Conservation (phyloP, 805 yeast genomes). For the Candida nanaspora region DNA sequence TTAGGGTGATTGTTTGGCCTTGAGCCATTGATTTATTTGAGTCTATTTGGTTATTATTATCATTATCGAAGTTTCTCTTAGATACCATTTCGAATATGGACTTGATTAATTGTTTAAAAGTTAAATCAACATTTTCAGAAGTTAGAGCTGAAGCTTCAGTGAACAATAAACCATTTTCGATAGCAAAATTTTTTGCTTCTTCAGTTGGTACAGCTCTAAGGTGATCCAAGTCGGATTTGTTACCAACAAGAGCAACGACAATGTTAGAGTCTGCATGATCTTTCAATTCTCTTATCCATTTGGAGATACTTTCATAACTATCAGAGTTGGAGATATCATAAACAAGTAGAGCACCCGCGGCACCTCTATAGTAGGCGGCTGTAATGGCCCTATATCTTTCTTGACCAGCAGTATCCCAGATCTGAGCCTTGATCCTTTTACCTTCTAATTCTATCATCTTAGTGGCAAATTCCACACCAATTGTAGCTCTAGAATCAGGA, state of each 20-base stretch:
- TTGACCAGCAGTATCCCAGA: slow-evolving; percentile 99
- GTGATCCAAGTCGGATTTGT: slow-evolving; percentile 86
- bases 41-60: slow-evolving; percentile 28
- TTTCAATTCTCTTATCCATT: slow-evolving; percentile 87
- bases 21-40: slow-evolving; percentile 51
- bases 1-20: slow-evolving; percentile 88
- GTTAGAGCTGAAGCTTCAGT: slow-evolving; percentile 95
- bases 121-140: slow-evolving; percentile 89
- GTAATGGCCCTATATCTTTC: slow-evolving; percentile 98
- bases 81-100: slow-evolving; percentile 93
- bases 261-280: slow-evolving; percentile 93
- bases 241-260: slow-evolving; percentile 89
- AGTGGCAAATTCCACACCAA: slow-evolving; percentile 98
- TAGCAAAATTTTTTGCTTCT: slow-evolving; percentile 91
- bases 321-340: slow-evolving; percentile 92
- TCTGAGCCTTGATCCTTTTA: slow-evolving; percentile 79
- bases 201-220: slow-evolving; percentile 96
- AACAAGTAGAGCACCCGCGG: slow-evolving; percentile 93
- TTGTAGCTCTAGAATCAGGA: slow-evolving; percentile 87
- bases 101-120: slow-evolving; percentile 88
- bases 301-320: slow-evolving; percentile 75
- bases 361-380: slow-evolving; percentile 95
- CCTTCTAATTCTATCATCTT: slow-evolving; percentile 86
- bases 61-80: slow-evolving; percentile 76
- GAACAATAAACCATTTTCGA: slow-evolving; percentile 84